Conservation (phyloP, 2,329 filamentous ascomycete species). For the Sphaerulina populicola region DNA sequence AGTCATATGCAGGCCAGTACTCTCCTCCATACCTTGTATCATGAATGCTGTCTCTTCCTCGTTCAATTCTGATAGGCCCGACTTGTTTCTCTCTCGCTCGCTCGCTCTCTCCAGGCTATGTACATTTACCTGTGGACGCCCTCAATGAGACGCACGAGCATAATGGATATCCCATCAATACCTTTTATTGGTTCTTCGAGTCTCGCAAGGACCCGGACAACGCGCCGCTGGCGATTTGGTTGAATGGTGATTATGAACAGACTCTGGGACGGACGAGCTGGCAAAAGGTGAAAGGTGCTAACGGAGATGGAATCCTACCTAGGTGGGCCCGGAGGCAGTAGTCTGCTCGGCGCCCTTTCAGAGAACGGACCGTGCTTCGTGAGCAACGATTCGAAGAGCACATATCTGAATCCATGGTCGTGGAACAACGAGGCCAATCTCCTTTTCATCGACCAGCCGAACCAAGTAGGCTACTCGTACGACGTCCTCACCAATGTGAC, state of each 20-base stretch:
- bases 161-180: constrained; percentile 38
- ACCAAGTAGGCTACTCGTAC: constrained; percentile 30
- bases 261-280: too few relatives aligned
- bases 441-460: constrained; percentile 40
- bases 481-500: constrained; percentile 31
- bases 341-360: constrained; percentile 41
- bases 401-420: constrained; percentile 47
- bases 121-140: constrained; percentile 28
- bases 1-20: constrained; percentile 35
- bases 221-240: constrained; percentile 52
- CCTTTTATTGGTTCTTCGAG: constrained; percentile 59
- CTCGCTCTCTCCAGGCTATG: constrained; percentile 33
- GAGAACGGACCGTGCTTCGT: constrained; percentile 39
- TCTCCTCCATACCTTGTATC: too few relatives aligned
- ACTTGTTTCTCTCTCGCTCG: too few relatives aligned
- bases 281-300: too few relatives aligned
- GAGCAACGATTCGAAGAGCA: constrained; percentile 26
- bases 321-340: constrained; percentile 47
- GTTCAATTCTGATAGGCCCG: not conserved
- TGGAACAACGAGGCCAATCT: constrained; percentile 55
- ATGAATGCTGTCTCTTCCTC: not conserved
- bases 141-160: constrained; percentile 32
- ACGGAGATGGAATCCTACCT: not conserved
- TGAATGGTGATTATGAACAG: constrained; percentile 42
- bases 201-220: constrained; percentile 48